phyloP scores from a whole-genome alignment of 1,284 basidiomycete genomes.

The Singerocomus inundabilis region DNA sequence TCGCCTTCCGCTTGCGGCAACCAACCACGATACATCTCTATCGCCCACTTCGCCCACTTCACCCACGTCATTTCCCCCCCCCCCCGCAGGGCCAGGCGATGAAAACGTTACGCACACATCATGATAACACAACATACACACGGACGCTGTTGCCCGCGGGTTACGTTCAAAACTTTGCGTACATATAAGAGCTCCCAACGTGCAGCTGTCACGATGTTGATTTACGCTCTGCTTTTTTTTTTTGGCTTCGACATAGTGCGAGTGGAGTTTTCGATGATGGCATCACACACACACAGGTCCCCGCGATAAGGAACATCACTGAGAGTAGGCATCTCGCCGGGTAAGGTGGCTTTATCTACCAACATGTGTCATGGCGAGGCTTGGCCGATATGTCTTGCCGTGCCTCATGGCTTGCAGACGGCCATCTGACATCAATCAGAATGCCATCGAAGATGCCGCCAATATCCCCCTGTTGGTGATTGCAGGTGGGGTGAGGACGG shows the following conservation, averaged over 20 bases:
- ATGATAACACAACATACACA: slow-evolving; percentile 2
- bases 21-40: background rate
- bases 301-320: too few relatives aligned
- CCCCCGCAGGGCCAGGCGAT: background rate
- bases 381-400: background rate
- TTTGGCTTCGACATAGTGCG: slow-evolving; percentile 5
- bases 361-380: too few relatives aligned
- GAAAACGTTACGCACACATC: background rate
- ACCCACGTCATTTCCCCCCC: background rate
- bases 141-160: background rate
- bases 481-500: background rate
- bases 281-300: background rate
- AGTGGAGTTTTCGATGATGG: background rate
- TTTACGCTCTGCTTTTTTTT: background rate
- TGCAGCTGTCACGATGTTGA: background rate
- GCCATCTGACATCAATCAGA: background rate
- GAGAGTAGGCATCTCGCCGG: too few relatives aligned
- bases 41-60: background rate
- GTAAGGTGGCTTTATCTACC: too few relatives aligned
- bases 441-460: background rate
- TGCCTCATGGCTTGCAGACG: background rate
- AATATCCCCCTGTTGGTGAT: background rate
- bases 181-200: background rate
- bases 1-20: background rate
- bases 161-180: background rate